Evolutionary conservation across 768 basidiomycete genomes (phyloP).

Genomic region (Gautieria morchelliformis): DNA sequence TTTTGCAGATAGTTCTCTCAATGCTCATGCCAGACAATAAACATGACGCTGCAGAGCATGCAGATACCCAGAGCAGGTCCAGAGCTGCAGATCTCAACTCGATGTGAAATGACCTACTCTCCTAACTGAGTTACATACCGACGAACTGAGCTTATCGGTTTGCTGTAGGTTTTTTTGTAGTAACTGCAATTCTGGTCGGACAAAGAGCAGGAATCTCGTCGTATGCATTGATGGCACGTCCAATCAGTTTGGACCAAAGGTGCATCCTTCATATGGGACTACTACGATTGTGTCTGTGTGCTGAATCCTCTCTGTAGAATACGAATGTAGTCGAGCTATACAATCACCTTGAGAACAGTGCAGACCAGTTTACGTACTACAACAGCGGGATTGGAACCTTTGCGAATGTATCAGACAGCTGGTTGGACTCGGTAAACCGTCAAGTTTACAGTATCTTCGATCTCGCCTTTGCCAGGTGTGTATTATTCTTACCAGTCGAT

Average conservation of each 20-base stretch:
- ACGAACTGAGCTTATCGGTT: too few relatives aligned
- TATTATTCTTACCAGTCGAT: neutral
- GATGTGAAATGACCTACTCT: too few relatives aligned
- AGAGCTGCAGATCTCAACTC: too few relatives aligned
- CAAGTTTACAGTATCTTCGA: neutral
- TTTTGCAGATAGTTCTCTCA: too few relatives aligned
- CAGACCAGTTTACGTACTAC: slow-evolving; percentile 29
- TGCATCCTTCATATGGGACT: neutral
- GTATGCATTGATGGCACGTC: slow-evolving; percentile 2
- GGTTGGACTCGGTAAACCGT: too few relatives aligned
- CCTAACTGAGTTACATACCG: too few relatives aligned
- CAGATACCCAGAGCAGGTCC: too few relatives aligned
- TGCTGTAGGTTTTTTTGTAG: too few relatives aligned
- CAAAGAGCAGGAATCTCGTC: neutral
- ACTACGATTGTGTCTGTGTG: neutral
- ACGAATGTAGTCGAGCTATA: slow-evolving; percentile 34
- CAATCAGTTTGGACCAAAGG: slow-evolving; percentile 1
- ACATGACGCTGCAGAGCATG: too few relatives aligned
- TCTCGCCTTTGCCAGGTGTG: neutral
- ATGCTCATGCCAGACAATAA: too few relatives aligned
- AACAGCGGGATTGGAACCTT: slow-evolving; percentile 32
- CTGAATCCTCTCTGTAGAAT: slow-evolving; percentile 21
- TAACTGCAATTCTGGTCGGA: too few relatives aligned
- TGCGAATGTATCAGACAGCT: slow-evolving; percentile 14
- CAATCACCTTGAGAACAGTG: slow-evolving; percentile 23